These are phyloP conservation scores for Pseudogymnoascus pannorum DNA, from an alignment of 2,329 filamentous ascomycete genomes.

Conservation along the genomic window DNA sequence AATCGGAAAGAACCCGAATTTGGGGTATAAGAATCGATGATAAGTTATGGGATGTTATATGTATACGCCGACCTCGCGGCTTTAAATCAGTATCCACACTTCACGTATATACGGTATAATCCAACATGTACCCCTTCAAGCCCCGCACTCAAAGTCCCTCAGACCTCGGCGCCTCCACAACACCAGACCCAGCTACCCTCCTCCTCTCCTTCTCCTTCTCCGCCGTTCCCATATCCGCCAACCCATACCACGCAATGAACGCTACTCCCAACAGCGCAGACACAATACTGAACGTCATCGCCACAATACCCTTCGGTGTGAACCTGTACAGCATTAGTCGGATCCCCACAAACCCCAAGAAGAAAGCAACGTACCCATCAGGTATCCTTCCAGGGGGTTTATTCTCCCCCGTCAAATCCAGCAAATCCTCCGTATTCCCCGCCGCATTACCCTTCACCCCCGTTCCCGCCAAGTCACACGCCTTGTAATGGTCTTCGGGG, in stretches of 20 bases:
- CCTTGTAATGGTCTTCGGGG: constrained; percentile 50
- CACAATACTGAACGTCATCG: background rate
- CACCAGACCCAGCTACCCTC: constrained; percentile 13
- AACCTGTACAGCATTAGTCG: constrained; percentile 14
- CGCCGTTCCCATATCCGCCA: constrained; percentile 27
- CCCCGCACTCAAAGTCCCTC: too few relatives aligned
- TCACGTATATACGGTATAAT: background rate
- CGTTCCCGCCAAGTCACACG: constrained; percentile 46
- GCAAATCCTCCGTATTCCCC: constrained; percentile 55
- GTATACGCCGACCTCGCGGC: background rate
- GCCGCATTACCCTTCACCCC: constrained; percentile 64
- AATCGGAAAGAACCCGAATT: background rate
- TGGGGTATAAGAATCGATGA: background rate
- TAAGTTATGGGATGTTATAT: background rate
- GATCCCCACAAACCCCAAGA: background rate
- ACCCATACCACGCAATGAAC: constrained; percentile 19
- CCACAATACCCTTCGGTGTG: constrained; percentile 6
- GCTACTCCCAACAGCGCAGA: constrained; percentile 1
- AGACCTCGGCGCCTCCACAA: background rate
- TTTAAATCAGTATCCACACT: background rate
- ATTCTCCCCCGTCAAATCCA: constrained; percentile 58
- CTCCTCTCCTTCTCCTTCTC: constrained; percentile 19
- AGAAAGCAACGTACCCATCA: constrained; percentile 38
- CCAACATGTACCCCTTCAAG: background rate
- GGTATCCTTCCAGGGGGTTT: constrained; percentile 49